A percentile compares a stretch with the other conserved stretches of the same genome.
These are phyloP conservation scores for Exophiala phaeomuriformis DNA, from an alignment of 2,329 filamentous ascomycete species.

Conservation along the genomic window DNA sequence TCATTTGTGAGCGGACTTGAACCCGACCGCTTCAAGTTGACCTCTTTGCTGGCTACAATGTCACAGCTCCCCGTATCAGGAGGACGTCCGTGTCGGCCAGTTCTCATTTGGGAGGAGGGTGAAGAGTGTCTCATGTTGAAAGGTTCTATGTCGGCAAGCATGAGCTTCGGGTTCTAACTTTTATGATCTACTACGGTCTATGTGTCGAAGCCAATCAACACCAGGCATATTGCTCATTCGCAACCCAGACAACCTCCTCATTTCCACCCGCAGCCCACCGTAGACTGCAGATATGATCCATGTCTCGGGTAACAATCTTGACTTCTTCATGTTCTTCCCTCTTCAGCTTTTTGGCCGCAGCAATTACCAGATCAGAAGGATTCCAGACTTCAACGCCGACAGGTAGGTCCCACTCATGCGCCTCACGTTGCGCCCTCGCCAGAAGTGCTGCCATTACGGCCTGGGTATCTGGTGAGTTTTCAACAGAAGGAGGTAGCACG, in stretches of 20 bases:
- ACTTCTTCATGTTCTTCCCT: constrained; percentile 27
- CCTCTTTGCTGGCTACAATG: no score
- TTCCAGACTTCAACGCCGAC: constrained; percentile 75
- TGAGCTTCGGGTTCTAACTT: neutral
- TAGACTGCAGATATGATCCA: constrained; percentile 41
- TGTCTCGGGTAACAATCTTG: constrained; percentile 39
- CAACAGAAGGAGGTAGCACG: constrained; percentile 35
- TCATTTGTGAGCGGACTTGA: no score
- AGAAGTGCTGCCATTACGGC: constrained; percentile 56
- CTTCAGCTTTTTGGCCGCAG: constrained; percentile 34
- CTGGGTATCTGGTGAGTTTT: constrained; percentile 15
- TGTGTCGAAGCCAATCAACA: constrained; percentile 33
- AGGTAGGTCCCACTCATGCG: constrained; percentile 59
- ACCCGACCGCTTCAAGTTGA: no score
- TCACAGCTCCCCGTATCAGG: no score
- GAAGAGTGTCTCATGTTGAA: no score
- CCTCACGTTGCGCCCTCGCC: constrained; percentile 60
- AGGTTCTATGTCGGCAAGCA: neutral
- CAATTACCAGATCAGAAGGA: constrained; percentile 51
- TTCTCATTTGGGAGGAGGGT: no score
- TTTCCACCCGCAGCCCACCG: constrained; percentile 39
- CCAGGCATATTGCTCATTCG: constrained; percentile 46
- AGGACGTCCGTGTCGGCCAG: no score
- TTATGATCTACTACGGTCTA: constrained; percentile 3
- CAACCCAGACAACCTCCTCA: constrained; percentile 40